A percentile compares a stretch with the other conserved stretches of the same genome.
These are phyloP conservation scores for Rhynchospora tenuis DNA, from an alignment of 176 grass and related monocot genomes.

Conservation along the genomic window DNA sequence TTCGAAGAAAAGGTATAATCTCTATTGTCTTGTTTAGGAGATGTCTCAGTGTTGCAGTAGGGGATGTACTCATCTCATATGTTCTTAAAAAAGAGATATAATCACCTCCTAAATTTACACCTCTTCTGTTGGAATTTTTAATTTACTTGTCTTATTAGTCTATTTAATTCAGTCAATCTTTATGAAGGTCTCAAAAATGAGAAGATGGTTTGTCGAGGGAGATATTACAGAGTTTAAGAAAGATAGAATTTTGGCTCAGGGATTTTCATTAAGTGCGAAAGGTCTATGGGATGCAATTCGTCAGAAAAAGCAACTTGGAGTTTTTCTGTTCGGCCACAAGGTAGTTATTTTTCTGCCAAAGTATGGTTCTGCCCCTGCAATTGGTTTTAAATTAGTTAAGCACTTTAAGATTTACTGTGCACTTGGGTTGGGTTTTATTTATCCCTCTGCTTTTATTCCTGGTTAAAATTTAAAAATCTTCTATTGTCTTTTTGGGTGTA, in stretches of 20 bases:
- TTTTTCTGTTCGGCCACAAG: conserved; percentile 14
- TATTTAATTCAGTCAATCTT: neutral
- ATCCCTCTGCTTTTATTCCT: neutral
- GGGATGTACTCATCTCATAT: neutral
- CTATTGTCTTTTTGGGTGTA: neutral
- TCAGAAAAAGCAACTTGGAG: conserved; percentile 29
- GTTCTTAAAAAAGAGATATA: neutral
- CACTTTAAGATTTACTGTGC: neutral
- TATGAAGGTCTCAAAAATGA: conserved; percentile 25
- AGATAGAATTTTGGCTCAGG: conserved; percentile 21
- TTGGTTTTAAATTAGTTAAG: neutral
- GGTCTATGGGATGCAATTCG: conserved; percentile 30
- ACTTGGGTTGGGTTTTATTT: neutral
- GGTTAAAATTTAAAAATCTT: neutral
- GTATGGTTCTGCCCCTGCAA: neutral
- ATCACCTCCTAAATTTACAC: neutral
- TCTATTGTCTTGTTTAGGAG: neutral
- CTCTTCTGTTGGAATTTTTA: conserved; percentile 1
- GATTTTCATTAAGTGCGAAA: conserved; percentile 31
- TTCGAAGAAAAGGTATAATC: conserved; percentile 32
- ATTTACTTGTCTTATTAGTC: neutral
- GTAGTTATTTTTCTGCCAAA: conserved; percentile 1
- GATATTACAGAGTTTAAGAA: conserved; percentile 13
- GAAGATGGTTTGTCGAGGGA: conserved; percentile 9
- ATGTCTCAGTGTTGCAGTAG: neutral